phyloP scores from a whole-genome alignment of 108 stramenopile genomes.

The Pseudonitzschia multiseries region DNA sequence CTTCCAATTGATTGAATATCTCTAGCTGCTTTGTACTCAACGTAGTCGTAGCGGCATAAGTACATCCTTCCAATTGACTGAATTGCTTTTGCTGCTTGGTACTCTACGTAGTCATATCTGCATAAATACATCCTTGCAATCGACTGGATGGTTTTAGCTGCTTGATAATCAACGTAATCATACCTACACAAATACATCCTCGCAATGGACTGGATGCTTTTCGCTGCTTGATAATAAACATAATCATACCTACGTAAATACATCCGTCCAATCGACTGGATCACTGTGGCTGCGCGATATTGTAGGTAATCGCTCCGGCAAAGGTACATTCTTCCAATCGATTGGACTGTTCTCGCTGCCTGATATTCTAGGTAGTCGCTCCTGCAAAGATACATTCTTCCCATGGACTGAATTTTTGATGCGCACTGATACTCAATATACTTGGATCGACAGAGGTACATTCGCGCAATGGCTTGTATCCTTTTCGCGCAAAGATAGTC shows the following conservation, averaged over 20 bases:
- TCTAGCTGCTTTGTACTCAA: neutral
- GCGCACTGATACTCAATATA: conserved; percentile 5
- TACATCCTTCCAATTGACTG: neutral
- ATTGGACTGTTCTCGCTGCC: neutral
- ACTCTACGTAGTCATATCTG: neutral
- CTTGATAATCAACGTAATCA: neutral
- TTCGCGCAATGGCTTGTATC: neutral
- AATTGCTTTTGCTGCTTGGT: conserved; percentile 9
- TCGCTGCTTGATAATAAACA: conserved; percentile 2
- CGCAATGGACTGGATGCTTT: neutral
- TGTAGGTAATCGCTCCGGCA: neutral
- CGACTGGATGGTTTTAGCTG: conserved; percentile 26
- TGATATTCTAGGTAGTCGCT: conserved; percentile 8
- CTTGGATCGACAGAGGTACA: neutral
- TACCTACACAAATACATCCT: conserved; percentile 2
- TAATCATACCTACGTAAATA: neutral
- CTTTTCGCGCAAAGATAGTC: neutral
- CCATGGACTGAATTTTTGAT: conserved; percentile 5
- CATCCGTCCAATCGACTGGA: conserved; percentile 27
- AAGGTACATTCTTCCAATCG: neutral
- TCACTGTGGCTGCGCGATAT: conserved; percentile 18
- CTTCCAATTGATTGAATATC: conserved; percentile 4
- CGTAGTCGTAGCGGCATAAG: neutral
- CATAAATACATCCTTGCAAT: conserved; percentile 1
- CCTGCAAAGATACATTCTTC: neutral